Conservation (phyloP, 2,329 filamentous ascomycete genomes). For the Epichloe gansuensis region DNA sequence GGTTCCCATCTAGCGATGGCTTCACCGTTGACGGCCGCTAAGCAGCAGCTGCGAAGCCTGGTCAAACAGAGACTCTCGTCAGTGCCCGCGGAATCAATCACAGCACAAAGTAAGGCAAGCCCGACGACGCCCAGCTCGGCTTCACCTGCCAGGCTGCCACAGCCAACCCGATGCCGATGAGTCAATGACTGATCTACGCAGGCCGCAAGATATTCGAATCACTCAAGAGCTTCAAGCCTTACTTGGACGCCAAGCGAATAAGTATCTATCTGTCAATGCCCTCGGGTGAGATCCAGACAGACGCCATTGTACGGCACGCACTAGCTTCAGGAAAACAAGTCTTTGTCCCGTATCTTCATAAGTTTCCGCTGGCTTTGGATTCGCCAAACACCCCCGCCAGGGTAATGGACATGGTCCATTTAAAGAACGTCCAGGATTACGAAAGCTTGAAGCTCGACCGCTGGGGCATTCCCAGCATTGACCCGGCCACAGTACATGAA, state of each 20-base stretch:
- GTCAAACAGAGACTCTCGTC: conserved; percentile 56
- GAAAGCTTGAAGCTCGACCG: conserved; percentile 62
- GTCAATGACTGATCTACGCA: conserved; percentile 25
- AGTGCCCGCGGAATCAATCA: conserved; percentile 49
- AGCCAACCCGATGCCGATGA: not conserved
- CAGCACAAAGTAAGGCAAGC: conserved; percentile 53
- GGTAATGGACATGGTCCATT: conserved; percentile 90
- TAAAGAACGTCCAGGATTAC: conserved; percentile 65
- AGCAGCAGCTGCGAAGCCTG: conserved; percentile 60
- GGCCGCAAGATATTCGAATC: conserved; percentile 52
- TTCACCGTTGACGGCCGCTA: conserved; percentile 36
- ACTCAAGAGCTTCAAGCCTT: conserved; percentile 58
- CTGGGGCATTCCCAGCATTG: conserved; percentile 91
- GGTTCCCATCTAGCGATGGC: conserved; percentile 1
- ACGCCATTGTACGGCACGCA: conserved; percentile 69
- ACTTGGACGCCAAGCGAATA: conserved; percentile 60
- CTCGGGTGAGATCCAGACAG: conserved; percentile 71
- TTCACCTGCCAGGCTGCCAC: not conserved
- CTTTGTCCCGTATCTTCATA: conserved; percentile 83
- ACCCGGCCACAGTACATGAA: conserved; percentile 47
- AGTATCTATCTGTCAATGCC: conserved; percentile 94
- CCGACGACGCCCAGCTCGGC: not conserved
- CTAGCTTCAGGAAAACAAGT: conserved; percentile 68
- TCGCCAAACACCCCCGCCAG: conserved; percentile 41
- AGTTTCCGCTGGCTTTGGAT: conserved; percentile 33